Evolutionary conservation across 2,329 filamentous ascomycete genomes (phyloP).

Genomic region (Ophiostoma perfectum): DNA sequence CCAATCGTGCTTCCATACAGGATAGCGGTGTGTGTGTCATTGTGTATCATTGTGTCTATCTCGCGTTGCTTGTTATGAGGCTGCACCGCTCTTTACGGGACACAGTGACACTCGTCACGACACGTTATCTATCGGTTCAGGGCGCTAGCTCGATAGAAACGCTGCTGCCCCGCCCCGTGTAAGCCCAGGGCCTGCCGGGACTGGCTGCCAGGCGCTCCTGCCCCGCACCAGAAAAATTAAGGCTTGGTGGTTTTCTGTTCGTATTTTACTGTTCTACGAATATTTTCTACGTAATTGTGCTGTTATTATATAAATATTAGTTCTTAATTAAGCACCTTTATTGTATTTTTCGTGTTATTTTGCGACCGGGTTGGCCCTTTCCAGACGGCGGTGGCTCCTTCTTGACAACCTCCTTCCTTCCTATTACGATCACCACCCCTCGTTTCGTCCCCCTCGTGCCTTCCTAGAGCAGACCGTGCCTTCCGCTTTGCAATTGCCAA

Average conservation of each 20-base stretch:
- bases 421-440: neutral
- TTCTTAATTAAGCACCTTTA: neutral
- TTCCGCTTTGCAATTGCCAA: neutral
- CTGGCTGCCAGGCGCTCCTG: slow-evolving; percentile 9
- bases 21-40: neutral
- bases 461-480: slow-evolving; percentile 5
- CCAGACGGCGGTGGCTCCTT: neutral
- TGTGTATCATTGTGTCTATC: neutral
- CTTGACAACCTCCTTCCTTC: neutral
- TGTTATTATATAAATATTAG: neutral
- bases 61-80: neutral
- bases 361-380: slow-evolving; percentile 3
- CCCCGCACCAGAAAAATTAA: slow-evolving; percentile 20
- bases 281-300: neutral
- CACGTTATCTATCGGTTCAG: neutral
- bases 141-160: neutral
- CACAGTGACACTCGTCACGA: neutral
- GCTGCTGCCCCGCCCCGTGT: slow-evolving; percentile 14
- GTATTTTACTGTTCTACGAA: neutral
- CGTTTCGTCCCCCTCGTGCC: neutral
- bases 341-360: slow-evolving; percentile 9
- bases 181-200: neutral
- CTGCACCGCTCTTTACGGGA: slow-evolving; percentile 3
- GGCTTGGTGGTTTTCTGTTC: neutral
- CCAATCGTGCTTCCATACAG: too few relatives aligned